Evolutionary conservation across 352 stramenopile genomes (phyloP).

Genomic region (Aphanomyces astaci): DNA sequence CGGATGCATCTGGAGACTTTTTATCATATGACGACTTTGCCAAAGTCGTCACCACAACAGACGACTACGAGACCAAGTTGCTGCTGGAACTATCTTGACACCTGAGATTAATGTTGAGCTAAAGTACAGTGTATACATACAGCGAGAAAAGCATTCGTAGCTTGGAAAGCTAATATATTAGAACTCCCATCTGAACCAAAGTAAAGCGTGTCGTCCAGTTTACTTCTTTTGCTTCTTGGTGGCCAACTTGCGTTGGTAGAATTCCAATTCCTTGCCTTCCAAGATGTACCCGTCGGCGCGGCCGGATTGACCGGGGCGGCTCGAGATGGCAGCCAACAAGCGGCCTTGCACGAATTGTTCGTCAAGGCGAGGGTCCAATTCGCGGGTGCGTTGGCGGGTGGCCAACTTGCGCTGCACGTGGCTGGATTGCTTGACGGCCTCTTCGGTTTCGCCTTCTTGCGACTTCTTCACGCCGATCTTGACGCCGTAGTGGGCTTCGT

Average conservation of each 20-base stretch:
- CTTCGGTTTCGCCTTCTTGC: slow-evolving; percentile 57
- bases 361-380: slow-evolving; percentile 92
- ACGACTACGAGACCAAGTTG: slow-evolving; percentile 20
- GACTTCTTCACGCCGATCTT: slow-evolving; percentile 84
- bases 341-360: slow-evolving; percentile 96
- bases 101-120: not conserved
- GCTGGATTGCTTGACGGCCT: slow-evolving; percentile 88
- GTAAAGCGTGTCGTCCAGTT: slow-evolving; percentile 17
- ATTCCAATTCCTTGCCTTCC: slow-evolving; percentile 98
- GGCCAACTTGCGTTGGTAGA: slow-evolving; percentile 98
- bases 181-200: slow-evolving; percentile 24
- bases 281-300: slow-evolving; percentile 98
- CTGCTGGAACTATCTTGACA: not conserved
- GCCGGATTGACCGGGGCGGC: slow-evolving; percentile 96
- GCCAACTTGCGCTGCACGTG: slow-evolving; percentile 92
- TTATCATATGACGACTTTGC: slow-evolving; percentile 21
- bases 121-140: not conserved
- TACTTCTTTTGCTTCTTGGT: slow-evolving; percentile 99
- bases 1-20: slow-evolving; percentile 9
- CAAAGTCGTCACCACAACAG: slow-evolving; percentile 14
- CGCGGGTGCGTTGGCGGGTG: slow-evolving; percentile 86
- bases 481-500: slow-evolving; percentile 98
- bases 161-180: slow-evolving; percentile 18
- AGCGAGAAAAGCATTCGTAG: not conserved
- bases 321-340: slow-evolving; percentile 96